Conservation (phyloP, 2,329 filamentous ascomycete species). For the Aureobasidium sp. region DNA sequence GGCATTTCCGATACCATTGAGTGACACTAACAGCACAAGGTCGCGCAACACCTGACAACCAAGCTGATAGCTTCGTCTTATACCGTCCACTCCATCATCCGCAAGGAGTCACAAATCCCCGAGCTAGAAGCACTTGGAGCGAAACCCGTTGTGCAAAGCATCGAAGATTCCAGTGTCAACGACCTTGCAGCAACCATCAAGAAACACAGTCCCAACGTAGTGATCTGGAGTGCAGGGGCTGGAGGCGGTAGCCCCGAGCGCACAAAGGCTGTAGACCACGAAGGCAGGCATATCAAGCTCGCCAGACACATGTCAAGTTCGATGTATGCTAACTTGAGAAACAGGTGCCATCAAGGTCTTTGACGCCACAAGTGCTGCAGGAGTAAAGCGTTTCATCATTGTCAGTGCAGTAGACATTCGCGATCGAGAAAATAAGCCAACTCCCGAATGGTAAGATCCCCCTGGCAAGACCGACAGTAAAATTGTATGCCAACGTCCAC, state of each 20-base stretch:
- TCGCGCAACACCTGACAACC: constrained; percentile 27
- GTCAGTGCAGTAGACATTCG: constrained; percentile 54
- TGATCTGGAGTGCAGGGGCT: constrained; percentile 27
- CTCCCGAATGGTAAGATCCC: constrained; percentile 30
- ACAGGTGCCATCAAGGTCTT: constrained; percentile 52
- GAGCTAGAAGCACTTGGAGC: constrained; percentile 34
- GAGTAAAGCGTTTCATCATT: constrained; percentile 55
- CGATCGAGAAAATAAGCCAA: constrained; percentile 30
- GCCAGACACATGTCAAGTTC: background rate
- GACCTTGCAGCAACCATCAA: constrained; percentile 32
- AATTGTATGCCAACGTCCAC: background rate
- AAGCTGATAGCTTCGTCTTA: constrained; percentile 20
- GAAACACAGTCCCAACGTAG: constrained; percentile 25
- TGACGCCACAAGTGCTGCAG: constrained; percentile 47
- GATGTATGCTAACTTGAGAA: background rate
- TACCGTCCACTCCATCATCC: constrained; percentile 28
- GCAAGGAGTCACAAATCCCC: constrained; percentile 24
- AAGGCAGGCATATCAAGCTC: constrained; percentile 26
- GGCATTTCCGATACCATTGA: background rate
- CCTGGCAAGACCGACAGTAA: background rate
- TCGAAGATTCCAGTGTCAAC: constrained; percentile 31
- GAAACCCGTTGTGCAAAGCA: constrained; percentile 35
- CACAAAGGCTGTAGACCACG: constrained; percentile 52
- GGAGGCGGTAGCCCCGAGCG: constrained; percentile 38
- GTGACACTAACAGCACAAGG: constrained; percentile 16